Percentiles rank a stretch among this genome's conserved stretches.
These are phyloP conservation scores for Globomyces sp. DNA, from an alignment of 371 early-diverging fungal species.

Conservation along the genomic window DNA sequence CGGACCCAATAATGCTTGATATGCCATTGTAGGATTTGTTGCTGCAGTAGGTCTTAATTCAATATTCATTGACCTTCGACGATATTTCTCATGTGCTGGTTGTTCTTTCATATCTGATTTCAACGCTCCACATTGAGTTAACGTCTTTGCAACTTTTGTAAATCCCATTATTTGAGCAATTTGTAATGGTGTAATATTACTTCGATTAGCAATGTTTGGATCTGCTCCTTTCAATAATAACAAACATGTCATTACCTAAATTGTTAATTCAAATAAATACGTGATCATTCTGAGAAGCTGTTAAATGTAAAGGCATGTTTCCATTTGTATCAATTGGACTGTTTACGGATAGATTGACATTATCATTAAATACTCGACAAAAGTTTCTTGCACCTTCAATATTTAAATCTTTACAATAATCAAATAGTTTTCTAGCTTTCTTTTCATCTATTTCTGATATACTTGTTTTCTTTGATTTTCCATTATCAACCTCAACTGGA, in stretches of 20 bases:
- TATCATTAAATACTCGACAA: slow-evolving; percentile 4
- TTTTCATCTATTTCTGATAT: no score
- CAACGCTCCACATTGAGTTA: slow-evolving; percentile 34
- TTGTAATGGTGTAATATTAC: slow-evolving; percentile 37
- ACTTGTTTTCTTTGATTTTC: no score
- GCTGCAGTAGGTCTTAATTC: background rate
- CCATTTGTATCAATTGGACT: slow-evolving; percentile 38
- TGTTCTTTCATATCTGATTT: slow-evolving; percentile 22
- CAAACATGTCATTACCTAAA: slow-evolving; percentile 19
- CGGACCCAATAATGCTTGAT: slow-evolving; percentile 4
- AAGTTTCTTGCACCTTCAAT: slow-evolving; percentile 1
- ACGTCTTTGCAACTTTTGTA: slow-evolving; percentile 17
- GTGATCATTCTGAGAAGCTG: slow-evolving; percentile 40
- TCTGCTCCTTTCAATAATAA: slow-evolving; percentile 51
- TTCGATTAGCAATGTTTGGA: slow-evolving; percentile 41
- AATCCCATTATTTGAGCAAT: slow-evolving; percentile 34
- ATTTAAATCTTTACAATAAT: background rate
- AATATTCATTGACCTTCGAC: background rate
- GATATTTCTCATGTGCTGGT: slow-evolving; percentile 2
- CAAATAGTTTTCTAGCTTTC: background rate
- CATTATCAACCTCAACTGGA: no score
- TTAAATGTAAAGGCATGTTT: slow-evolving; percentile 49
- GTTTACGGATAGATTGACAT: slow-evolving; percentile 35
- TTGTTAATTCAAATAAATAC: background rate
- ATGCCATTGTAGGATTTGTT: background rate